A percentile compares a stretch with the other conserved stretches of the same genome.
Evolutionary conservation across 257 asterid genomes (phyloP).

Genomic region (Lavandula angustifolia): DNA sequence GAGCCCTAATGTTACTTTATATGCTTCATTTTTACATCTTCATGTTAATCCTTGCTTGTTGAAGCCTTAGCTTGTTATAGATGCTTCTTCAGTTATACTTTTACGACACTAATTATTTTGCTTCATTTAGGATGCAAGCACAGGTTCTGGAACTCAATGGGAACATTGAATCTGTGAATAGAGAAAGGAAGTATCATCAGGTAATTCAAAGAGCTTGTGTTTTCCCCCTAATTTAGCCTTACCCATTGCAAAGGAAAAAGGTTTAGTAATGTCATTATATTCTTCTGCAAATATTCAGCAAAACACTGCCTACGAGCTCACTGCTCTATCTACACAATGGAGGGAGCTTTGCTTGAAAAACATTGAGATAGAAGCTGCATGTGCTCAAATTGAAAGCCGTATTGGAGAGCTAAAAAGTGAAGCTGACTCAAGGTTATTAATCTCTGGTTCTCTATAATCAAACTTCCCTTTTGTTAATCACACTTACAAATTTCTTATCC

Average conservation of each 20-base stretch:
- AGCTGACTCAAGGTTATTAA: constrained; percentile 59
- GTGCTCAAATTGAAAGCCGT: constrained; percentile 59
- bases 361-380: constrained; percentile 84
- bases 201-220: constrained; percentile 37
- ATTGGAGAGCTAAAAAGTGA: constrained; percentile 62
- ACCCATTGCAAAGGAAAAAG: constrained; percentile 13
- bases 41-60: constrained; percentile 10
- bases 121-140: constrained; percentile 62
- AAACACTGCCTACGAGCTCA: constrained; percentile 92
- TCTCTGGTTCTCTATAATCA: constrained; percentile 14
- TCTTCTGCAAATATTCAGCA: constrained; percentile 56
- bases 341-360: constrained; percentile 88
- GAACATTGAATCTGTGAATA: constrained; percentile 78
- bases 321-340: constrained; percentile 87
- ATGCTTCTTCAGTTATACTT: constrained; percentile 18
- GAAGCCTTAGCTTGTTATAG: background rate
- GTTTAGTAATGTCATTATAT: constrained; percentile 4
- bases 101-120: constrained; percentile 14
- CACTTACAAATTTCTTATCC: constrained; percentile 22
- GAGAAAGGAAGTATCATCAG: constrained; percentile 99
- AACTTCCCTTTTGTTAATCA: constrained; percentile 8
- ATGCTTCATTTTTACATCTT: constrained; percentile 6
- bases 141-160: constrained; percentile 71
- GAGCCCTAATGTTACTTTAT: constrained; percentile 9
- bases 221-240: background rate